Conservation (phyloP, 257 asterid genomes). For the Solanum virginianum region DNA sequence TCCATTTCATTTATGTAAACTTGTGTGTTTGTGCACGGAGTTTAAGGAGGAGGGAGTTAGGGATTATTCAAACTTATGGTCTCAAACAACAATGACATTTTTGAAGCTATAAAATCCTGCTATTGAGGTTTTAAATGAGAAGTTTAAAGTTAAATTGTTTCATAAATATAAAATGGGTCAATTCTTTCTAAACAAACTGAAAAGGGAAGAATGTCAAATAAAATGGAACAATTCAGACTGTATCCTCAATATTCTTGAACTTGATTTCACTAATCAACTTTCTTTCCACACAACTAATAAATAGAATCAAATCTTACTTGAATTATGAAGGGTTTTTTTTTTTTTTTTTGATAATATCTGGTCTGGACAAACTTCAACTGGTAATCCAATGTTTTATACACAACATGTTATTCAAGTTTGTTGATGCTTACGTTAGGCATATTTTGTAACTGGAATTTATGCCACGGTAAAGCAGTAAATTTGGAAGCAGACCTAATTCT, state of each 20-base stretch:
- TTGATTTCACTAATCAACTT: neutral
- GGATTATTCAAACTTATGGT: neutral
- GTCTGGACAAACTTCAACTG: neutral
- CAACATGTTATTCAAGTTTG: neutral
- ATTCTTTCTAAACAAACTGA: neutral
- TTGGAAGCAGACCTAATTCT: neutral
- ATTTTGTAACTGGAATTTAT: neutral
- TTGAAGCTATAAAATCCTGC: neutral
- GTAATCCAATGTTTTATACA: neutral
- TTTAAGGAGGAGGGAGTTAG: neutral
- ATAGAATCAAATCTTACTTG: neutral
- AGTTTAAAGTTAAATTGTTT: neutral
- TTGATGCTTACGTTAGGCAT: neutral
- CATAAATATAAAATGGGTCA: neutral
- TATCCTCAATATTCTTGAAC: neutral
- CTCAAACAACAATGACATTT: neutral
- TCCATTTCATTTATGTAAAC: neutral
- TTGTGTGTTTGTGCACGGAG: neutral
- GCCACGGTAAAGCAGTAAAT: neutral
- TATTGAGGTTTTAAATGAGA: neutral
- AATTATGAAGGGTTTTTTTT: neutral
- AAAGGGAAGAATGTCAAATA: neutral
- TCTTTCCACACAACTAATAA: neutral
- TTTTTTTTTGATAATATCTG: neutral
- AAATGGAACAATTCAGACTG: neutral